phyloP scores from a whole-genome alignment of 306 rosid species.

The Cicer arietinum region DNA sequence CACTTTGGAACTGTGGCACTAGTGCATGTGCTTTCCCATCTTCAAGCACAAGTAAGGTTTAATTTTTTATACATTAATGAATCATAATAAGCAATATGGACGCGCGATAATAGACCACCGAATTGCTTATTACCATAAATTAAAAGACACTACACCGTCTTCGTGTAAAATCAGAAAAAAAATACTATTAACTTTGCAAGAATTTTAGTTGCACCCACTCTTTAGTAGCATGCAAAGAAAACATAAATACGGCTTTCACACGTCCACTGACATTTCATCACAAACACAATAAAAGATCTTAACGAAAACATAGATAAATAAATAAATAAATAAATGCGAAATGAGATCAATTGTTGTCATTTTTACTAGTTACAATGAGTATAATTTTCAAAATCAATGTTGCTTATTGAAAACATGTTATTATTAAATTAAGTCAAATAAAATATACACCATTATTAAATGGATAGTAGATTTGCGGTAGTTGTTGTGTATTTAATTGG shows the following conservation, averaged over 20 bases:
- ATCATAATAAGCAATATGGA: constrained; percentile 23
- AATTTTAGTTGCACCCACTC: not conserved
- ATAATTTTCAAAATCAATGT: no score
- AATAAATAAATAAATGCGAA: not conserved
- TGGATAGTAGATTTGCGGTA: not conserved
- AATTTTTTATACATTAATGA: not conserved
- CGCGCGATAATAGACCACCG: not conserved
- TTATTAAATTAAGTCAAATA: no score
- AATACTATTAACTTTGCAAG: not conserved
- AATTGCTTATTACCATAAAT: no score
- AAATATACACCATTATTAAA: no score
- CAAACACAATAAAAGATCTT: not conserved
- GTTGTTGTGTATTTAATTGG: constrained; percentile 22
- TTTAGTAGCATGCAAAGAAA: not conserved
- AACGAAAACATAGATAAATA: not conserved
- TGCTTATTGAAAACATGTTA: no score
- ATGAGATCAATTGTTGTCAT: no score
- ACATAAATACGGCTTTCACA: not conserved
- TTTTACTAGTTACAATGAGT: no score
- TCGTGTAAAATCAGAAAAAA: not conserved
- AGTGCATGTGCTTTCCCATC: constrained; percentile 36
- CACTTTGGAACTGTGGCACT: constrained; percentile 23
- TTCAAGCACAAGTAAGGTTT: not conserved
- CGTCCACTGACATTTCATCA: not conserved
- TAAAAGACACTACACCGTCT: not conserved